Evolutionary conservation across 2,329 filamentous ascomycete species (phyloP), one percentile per base, ranked within the genome.

Genomic region (Colletotrichum siamense): DNA sequence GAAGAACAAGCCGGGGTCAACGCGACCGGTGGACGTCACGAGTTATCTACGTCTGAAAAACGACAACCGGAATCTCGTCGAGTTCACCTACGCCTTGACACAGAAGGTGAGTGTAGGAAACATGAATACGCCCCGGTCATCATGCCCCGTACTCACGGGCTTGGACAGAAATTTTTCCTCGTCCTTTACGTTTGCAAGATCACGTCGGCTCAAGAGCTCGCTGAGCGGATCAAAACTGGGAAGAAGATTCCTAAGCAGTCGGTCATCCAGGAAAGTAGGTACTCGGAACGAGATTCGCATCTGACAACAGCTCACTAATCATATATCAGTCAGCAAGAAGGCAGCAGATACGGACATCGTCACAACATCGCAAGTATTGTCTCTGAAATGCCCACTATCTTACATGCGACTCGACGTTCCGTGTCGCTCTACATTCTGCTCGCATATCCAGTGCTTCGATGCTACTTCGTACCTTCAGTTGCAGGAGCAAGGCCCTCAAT

Each of bases 1-100:
- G 77, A 99, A 99, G 86, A 98, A 98, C 84, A 98, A 97, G 84
- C 95, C 96, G 8, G 97, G 97, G 26, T 98, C 97, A 61, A 99
- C 97, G 55, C 93, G 95, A 81, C 97, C 97, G 9, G 96, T 95
- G 63, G 97, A 99, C 85, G 94, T 99, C 77, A 99, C 97, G 9
- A 88, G 91, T 78, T 90, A 92, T 76, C 88, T 99, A 62, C 92
- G 94, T 22, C 91, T 95, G 34, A 93, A 91, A 78, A 91, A 92
- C 13, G 82, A 89, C 22, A 89, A 89, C 59, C 87, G 87, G 70
- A 99, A 99, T 82, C 92, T 89, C 66, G 87, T 99, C 77, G 92
- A 94, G 74, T 93, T 99, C 84, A 98, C 95, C 55, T 99, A 98
- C 85, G 97, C 97, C 63, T 88, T 99, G 79, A 99, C 97, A 16